Conservation (phyloP, 768 basidiomycete species). For the Leccinellum luteum region DNA sequence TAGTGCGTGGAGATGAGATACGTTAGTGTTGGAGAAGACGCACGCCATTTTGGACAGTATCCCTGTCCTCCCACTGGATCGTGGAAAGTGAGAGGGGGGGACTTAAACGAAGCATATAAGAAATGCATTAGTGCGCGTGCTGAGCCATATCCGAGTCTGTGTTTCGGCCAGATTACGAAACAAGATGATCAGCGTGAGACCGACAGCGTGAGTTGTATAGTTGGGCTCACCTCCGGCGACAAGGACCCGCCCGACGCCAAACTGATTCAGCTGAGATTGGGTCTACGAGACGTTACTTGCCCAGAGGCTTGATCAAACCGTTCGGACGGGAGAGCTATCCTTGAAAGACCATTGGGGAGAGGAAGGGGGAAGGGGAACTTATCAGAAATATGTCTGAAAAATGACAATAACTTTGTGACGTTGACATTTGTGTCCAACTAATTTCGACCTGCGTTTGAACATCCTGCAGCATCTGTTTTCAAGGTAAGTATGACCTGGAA, state of each 20-base stretch:
- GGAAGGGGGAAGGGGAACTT: no score
- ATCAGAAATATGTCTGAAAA: no score
- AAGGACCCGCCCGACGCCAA: slow-evolving; percentile 43
- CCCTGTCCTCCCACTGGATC: slow-evolving; percentile 30
- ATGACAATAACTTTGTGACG: no score
- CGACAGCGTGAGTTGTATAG: neutral
- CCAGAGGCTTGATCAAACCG: slow-evolving; percentile 1
- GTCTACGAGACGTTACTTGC: slow-evolving; percentile 21
- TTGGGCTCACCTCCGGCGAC: slow-evolving; percentile 40
- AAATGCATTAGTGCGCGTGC: neutral
- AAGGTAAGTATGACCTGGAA: no score
- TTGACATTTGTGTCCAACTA: no score
- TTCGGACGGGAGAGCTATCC: slow-evolving; percentile 6
- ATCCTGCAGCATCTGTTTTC: no score
- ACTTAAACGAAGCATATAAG: no score
- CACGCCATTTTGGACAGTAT: slow-evolving; percentile 39
- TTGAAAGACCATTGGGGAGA: no score
- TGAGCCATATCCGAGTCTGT: slow-evolving; percentile 49
- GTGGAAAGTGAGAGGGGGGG: slow-evolving; percentile 13
- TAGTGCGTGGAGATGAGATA: neutral
- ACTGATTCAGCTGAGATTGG: slow-evolving; percentile 44
- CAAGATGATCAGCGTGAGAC: neutral
- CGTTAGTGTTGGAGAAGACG: slow-evolving; percentile 12
- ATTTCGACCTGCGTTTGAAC: no score
- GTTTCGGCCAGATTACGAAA: slow-evolving; percentile 11